Evolutionary conservation across 495 filamentous ascomycete species (phyloP).

Genomic region (Hypoxylon subgilvum): DNA sequence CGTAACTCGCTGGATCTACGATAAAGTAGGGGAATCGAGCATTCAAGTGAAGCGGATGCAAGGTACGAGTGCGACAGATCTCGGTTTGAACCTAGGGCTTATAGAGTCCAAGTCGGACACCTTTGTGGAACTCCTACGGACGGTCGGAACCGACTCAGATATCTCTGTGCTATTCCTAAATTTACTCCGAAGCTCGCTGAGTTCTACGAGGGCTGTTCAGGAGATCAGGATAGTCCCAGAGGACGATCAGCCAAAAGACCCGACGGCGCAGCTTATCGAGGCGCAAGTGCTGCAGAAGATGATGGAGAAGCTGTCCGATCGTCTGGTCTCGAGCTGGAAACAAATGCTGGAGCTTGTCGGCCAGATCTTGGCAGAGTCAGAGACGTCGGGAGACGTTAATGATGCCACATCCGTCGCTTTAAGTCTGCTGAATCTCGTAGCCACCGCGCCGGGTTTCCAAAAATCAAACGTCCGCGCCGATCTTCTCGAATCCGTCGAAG

Average conservation of each 20-base stretch:
- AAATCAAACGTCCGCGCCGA: conserved; percentile 53
- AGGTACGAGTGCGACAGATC: neutral
- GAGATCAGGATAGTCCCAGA: conserved; percentile 39
- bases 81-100: conserved; percentile 28
- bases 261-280: conserved; percentile 57
- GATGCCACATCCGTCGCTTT: conserved; percentile 65
- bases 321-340: conserved; percentile 37
- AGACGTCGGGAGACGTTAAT: conserved; percentile 37
- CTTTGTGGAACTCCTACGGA: conserved; percentile 61
- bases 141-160: conserved; percentile 60
- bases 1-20: conserved; percentile 48
- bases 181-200: conserved; percentile 68
- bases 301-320: conserved; percentile 67
- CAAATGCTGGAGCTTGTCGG: conserved; percentile 62
- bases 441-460: conserved; percentile 68
- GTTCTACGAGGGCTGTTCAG: conserved; percentile 17
- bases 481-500: conserved; percentile 59
- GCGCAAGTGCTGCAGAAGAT: conserved; percentile 71
- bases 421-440: conserved; percentile 69
- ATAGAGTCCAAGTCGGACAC: conserved; percentile 48
- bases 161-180: conserved; percentile 68
- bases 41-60: conserved; percentile 37
- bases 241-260: conserved; percentile 50
- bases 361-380: conserved; percentile 66
- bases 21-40: conserved; percentile 27